phyloP scores from a whole-genome alignment of 2,329 filamentous ascomycete genomes.

The Ceratocystis papillata region DNA sequence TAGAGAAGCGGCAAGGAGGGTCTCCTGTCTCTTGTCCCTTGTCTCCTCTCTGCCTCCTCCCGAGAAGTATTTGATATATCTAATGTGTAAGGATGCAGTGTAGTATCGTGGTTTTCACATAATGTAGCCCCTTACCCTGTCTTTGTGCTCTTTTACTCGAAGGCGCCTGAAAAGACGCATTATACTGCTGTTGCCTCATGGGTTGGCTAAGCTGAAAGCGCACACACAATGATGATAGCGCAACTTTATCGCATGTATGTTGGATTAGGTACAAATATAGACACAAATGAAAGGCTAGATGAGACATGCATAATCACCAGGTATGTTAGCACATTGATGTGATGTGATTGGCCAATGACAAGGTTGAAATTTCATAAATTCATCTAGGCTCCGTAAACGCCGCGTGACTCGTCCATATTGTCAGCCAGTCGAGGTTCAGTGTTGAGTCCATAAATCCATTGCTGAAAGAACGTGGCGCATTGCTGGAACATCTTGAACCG shows the following conservation, averaged over 20 bases:
- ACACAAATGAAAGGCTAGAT: not conserved
- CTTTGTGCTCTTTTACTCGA: not conserved
- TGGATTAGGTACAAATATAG: not conserved
- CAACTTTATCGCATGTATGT: not conserved
- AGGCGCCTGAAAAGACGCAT: not conserved
- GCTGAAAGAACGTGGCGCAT: not conserved
- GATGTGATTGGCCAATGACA: not conserved
- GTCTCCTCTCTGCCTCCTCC: no score
- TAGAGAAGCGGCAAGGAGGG: no score
- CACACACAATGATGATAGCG: conserved; percentile 1
- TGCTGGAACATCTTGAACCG: not conserved
- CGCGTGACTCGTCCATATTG: not conserved
- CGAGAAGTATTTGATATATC: not conserved
- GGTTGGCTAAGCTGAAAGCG: not conserved
- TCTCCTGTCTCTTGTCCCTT: no score
- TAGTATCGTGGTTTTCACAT: not conserved
- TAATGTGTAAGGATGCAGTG: not conserved
- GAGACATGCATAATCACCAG: not conserved
- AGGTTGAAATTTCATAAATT: conserved; percentile 10
- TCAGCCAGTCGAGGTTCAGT: no score
- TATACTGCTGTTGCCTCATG: not conserved
- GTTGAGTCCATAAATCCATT: not conserved
- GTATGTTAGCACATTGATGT: not conserved
- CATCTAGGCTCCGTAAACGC: conserved; percentile 10
- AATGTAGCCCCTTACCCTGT: not conserved